These are phyloP conservation scores for Colletotrichum navitas DNA, from an alignment of 2,329 filamentous ascomycete genomes.

Conservation along the genomic window DNA sequence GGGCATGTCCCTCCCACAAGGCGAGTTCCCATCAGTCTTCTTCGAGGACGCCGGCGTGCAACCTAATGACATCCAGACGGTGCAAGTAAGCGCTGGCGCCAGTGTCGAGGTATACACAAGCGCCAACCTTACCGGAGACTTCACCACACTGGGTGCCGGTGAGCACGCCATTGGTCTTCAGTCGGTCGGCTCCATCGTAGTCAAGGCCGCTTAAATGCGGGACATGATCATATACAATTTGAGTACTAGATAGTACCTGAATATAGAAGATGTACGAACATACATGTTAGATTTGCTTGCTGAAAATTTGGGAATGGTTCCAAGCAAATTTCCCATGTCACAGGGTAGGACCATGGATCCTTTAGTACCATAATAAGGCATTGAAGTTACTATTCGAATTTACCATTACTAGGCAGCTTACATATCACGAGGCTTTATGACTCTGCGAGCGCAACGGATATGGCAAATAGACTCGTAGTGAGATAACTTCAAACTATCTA, in stretches of 20 bases:
- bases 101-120: not conserved
- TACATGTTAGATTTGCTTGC: too few relatives aligned
- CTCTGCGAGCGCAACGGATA: fast-evolving
- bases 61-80: not conserved
- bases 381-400: too few relatives aligned
- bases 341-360: too few relatives aligned
- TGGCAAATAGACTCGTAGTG: too few relatives aligned
- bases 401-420: too few relatives aligned
- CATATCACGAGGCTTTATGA: too few relatives aligned
- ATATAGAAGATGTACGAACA: too few relatives aligned
- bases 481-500: too few relatives aligned
- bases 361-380: too few relatives aligned
- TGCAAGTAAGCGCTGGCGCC: not conserved
- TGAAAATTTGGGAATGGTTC: too few relatives aligned
- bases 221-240: fast-evolving
- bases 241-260: not conserved
- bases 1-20: not conserved
- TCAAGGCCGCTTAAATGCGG: not conserved
- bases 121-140: not conserved
- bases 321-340: too few relatives aligned
- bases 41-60: not conserved
- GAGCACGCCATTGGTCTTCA: not conserved
- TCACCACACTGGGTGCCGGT: not conserved
- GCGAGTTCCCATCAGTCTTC: not conserved
- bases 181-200: not conserved